Evolutionary conservation across 164 flowering plant species (phyloP).

Genomic region (Vitis rupestris): DNA sequence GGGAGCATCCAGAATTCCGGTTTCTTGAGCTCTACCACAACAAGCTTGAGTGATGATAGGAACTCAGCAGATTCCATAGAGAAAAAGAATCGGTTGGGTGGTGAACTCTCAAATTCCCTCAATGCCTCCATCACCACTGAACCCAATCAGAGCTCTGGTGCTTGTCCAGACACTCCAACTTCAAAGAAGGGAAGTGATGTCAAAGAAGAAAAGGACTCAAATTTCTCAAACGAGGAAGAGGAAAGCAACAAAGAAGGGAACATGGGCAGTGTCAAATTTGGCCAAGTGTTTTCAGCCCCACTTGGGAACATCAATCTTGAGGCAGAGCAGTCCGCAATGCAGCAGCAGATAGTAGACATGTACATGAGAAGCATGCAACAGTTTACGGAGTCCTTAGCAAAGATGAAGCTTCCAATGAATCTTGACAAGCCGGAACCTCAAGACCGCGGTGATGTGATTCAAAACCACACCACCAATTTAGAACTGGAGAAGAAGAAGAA

Average conservation of each 20-base stretch:
- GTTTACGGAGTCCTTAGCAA: constrained; percentile 80
- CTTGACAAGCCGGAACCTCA: constrained; percentile 41
- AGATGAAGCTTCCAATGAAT: constrained; percentile 93
- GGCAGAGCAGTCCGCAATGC: constrained; percentile 77
- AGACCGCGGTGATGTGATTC: constrained; percentile 35
- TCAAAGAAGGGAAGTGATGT: constrained; percentile 39
- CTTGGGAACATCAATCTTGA: constrained; percentile 45
- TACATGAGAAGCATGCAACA: constrained; percentile 97
- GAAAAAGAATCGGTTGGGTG: constrained; percentile 32
- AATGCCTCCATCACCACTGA: constrained; percentile 23
- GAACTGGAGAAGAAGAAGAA: constrained; percentile 56
- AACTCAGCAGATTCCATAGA: constrained; percentile 48
- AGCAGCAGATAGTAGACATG: constrained; percentile 87
- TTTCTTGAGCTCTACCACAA: constrained; percentile 55
- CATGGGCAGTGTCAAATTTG: constrained; percentile 23
- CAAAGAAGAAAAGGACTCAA: constrained; percentile 25
- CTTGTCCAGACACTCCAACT: constrained; percentile 56
- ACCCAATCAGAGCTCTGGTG: constrained; percentile 22
- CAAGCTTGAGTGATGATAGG: constrained; percentile 62
- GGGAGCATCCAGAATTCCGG: constrained; percentile 55
- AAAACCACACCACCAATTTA: constrained; percentile 24
- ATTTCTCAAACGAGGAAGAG: constrained; percentile 30
- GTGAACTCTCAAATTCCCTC: constrained; percentile 29
- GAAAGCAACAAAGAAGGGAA: constrained; percentile 26
- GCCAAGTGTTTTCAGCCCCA: constrained; percentile 48